Evolutionary conservation across 176 grass and related monocot species (phyloP).

Genomic region (Carex parvula): DNA sequence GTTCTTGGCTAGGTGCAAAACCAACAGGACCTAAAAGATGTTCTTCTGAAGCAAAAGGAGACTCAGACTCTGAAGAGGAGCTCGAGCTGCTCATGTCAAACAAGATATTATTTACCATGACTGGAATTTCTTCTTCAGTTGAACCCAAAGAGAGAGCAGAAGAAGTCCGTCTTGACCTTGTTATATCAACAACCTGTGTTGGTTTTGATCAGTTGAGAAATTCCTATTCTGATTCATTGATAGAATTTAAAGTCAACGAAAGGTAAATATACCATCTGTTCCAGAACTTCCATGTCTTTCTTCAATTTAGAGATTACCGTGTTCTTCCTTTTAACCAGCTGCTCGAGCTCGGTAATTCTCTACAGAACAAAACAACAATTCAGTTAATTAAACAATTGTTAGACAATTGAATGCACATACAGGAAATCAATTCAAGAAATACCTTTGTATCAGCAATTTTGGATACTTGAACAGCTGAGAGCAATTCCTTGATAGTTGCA

Average conservation of each 20-base stretch:
- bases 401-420: background rate
- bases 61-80: conserved; percentile 77
- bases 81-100: conserved; percentile 79
- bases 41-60: conserved; percentile 40
- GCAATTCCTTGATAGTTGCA: conserved; percentile 61
- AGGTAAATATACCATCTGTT: conserved; percentile 50
- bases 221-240: background rate
- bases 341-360: conserved; percentile 77
- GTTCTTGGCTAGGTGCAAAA: background rate
- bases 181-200: conserved; percentile 68
- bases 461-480: conserved; percentile 43
- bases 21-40: conserved; percentile 19
- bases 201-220: conserved; percentile 5
- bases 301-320: conserved; percentile 79
- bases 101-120: conserved; percentile 80
- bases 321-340: conserved; percentile 74
- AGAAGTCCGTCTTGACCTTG: conserved; percentile 59
- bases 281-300: conserved; percentile 65
- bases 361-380: conserved; percentile 24
- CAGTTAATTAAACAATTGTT: background rate
- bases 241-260: background rate
- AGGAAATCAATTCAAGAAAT: background rate
- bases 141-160: conserved; percentile 29
- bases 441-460: conserved; percentile 58
- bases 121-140: conserved; percentile 35